Evolutionary conservation across 1,139 yeast species (phyloP), one percentile per base, ranked within the genome.

Genomic region (Nakaseomyces sp.): DNA sequence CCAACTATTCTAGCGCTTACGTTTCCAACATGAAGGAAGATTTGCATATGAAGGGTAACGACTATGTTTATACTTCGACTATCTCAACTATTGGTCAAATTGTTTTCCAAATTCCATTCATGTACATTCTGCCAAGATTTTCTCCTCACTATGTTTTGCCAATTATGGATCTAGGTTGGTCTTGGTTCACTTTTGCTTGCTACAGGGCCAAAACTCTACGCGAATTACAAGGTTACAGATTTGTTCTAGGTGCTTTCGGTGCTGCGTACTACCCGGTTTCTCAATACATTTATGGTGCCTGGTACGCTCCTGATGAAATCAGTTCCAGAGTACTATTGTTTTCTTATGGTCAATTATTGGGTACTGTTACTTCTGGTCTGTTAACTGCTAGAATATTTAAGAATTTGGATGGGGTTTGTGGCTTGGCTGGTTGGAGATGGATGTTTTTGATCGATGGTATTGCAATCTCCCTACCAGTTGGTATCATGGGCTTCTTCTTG

Each of bases 341-440:
- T 61, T 75, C 78, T 51, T 62, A 74, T 43, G 83, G 83, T 29
- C 80, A 77, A 54, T 73, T 70, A 59, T 63, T 79, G 18, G 88
- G 88, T 9, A 64, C 74, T 20, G 61, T 80, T 55, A 76, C 84
- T 4, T 72, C 83, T 5, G 85, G 87, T 37, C 71, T 79, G 42
- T 64, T 81, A 28, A 81, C 81, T 43, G 76, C 81, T n/a, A 76
- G 79, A 6, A 74, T 79, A 40, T 75, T 67, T 54, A 63, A 73
- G 41, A 54, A 61, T 20, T 55, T 78, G 53, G 65, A 70, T 45
- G 77, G 76, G 25, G 61, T 59, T 5, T 60, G 61, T 45, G 81
- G 84, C 1, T 64, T 76, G 28, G 70, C 65, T 28, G 78, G 84
- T 10, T 81, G 88, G 88, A 72, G 79, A 64, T 81, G 88, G 87